Base-by-base conservation (phyloP, 352 stramenopile species). In the Globisporangium nodosum region DNA sequence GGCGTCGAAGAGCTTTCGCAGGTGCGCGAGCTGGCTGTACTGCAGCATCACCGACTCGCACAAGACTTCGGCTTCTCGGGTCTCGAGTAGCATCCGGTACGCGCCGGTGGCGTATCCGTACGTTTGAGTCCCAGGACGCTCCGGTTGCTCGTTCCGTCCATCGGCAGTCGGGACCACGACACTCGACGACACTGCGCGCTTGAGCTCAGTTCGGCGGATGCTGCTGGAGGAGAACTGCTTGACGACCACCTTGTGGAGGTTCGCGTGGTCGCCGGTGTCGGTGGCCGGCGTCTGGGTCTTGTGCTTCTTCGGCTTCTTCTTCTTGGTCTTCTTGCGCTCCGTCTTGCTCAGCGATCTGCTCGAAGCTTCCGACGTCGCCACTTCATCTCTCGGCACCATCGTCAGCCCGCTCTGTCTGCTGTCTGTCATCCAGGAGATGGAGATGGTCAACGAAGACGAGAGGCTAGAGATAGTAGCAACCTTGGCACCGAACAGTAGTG, bases 71-170 rank as follows among this genome's bases (percentile, higher is more conserved):
- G 69, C 73, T 12, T 55, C 58, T 30, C 69, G 73, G 18, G 73
- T 85, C 37, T 87, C 70, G 31, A 89, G 65, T 37, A 89, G 56
- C 0, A 82, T 46, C 0, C 66, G 63, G 39, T 82, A 89, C n/a
- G 68, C 56, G 0, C 76, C 78, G 9, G 69, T 76, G 8, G 78
- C 65, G 45, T 78, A 73, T 5, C 61, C 63, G 4, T 73, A 58
- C 2, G 52, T 61, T 35, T 58, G 39, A 8, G 24, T 12, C 6
- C 56, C 40, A 0, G 56, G 56, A 7, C 49, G 56, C 9, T 56
- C 56, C 15, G 16, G 42, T 30, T 49, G 57, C 15, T 15, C 54
- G 2, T 43, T 3, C 40, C 5, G 37, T 15, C 31, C 51, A 24
- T 24, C 21, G 35, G 12, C 39, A 35, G 21, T 56, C 15, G 59